phyloP scores from a whole-genome alignment of 2,329 filamentous ascomycete genomes.

The Fusarium incarnatum region DNA sequence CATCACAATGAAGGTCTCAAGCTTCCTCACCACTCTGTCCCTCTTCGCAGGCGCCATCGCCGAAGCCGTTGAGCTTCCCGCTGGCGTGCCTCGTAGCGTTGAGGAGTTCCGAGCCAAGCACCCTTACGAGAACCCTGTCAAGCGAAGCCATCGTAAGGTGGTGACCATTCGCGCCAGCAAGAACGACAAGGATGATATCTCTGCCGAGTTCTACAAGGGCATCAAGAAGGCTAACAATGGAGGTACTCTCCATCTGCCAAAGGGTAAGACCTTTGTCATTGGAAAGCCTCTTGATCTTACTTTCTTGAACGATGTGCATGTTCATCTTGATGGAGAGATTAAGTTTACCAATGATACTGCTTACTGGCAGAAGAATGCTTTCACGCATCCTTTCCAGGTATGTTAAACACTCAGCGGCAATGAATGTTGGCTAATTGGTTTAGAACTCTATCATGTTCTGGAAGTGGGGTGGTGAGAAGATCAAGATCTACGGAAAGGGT shows the following conservation, averaged over 20 bases:
- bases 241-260: slow-evolving; percentile 66
- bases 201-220: slow-evolving; percentile 65
- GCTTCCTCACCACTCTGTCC: slow-evolving; percentile 33
- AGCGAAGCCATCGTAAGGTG: slow-evolving; percentile 21
- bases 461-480: slow-evolving; percentile 71
- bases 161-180: slow-evolving; percentile 51
- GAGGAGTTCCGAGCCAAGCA: slow-evolving; percentile 37
- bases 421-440: neutral
- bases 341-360: slow-evolving; percentile 58
- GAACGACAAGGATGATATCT: slow-evolving; percentile 67
- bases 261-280: slow-evolving; percentile 66
- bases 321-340: slow-evolving; percentile 69
- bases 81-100: slow-evolving; percentile 42
- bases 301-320: slow-evolving; percentile 67
- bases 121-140: slow-evolving; percentile 15
- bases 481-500: slow-evolving; percentile 69
- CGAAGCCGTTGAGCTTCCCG: slow-evolving; percentile 40
- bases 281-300: slow-evolving; percentile 69
- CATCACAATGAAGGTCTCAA: slow-evolving; percentile 41
- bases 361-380: slow-evolving; percentile 58
- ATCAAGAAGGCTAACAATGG: slow-evolving; percentile 68
- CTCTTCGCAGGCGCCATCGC: slow-evolving; percentile 37
- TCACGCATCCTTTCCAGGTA: slow-evolving; percentile 55
- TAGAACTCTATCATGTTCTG: slow-evolving; percentile 68
- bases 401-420: fast-evolving